Evolutionary conservation across 306 rosid genomes (phyloP), one percentile per base, ranked within the genome.

Genomic region (Vicia sativa): DNA sequence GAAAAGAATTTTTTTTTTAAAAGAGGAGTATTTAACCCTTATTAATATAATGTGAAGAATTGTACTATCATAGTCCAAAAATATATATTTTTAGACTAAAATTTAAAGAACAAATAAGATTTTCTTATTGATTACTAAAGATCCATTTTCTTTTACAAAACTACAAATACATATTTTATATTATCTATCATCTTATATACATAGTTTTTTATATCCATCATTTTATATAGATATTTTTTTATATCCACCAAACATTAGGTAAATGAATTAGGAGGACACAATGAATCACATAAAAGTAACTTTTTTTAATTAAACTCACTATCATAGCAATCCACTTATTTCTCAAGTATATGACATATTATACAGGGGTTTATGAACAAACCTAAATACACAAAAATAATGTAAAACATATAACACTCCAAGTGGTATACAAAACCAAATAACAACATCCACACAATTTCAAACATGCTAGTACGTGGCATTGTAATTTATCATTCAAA

Each of bases 301-400:
- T 63, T 52, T 67, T 49, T 62, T 49, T 25, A 25, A 72, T 82
- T 65, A 78, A 77, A 74, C 81, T 75, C 82, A 79, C 80, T 78
- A 67, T 72, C 43, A 73, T 71, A 77, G 81, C 77, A 75, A 78
- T 89, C 91, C 87, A 65, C 77, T 87, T 89, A 87, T 91, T 89
- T 74, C 63, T 64, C 66, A 79, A 60, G 78, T 68, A 77, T 77
- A 71, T 70, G 69, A 76, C 87, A 78, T 59, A 74, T 59, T 67
- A 77, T 25, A 78, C 7, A 44, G 72, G 80, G 79, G 86, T 68
- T 66, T 56, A 69, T 68, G 67, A 80, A 78, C 83, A 82, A 81
- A 1, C 84, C 90, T 85, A 87, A 83, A 80, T 89, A 92, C 96
- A 92, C 78, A 74, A 89, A 91, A 92, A 86, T 86, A 92, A 87